A percentile compares a stretch with the other conserved stretches of the same genome.
Conservation (phyloP, 2,329 filamentous ascomycete genomes). For the Colletotrichum spaethianum region DNA sequence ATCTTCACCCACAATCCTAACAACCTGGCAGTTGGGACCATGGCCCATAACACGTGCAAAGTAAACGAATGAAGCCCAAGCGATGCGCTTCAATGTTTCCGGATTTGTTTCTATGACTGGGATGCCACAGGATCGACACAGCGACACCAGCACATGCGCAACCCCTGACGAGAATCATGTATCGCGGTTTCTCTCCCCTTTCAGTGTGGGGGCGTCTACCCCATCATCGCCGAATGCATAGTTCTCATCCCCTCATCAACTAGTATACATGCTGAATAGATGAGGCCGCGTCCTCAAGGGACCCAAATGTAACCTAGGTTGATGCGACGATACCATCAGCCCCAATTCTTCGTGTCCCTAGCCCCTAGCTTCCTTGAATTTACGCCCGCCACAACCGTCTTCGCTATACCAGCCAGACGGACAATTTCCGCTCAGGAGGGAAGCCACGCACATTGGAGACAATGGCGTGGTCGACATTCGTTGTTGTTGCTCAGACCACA, state of each 20-base stretch:
- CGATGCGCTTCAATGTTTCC: neutral
- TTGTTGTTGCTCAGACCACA: too few species aligned
- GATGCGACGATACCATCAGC: neutral
- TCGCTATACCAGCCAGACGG: neutral
- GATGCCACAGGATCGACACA: neutral
- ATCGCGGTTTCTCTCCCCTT: neutral
- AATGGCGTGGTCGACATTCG: neutral
- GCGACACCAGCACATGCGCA: neutral
- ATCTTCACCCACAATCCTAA: slow-evolving; percentile 20
- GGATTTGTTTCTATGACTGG: neutral
- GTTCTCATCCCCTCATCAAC: neutral
- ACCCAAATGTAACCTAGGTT: neutral
- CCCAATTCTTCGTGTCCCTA: neutral
- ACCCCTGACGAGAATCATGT: neutral
- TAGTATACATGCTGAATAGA: neutral
- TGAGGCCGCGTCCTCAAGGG: neutral
- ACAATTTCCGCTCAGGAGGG: neutral
- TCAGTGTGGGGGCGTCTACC: neutral
- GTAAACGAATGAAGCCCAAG: neutral
- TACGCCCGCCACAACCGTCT: too few species aligned
- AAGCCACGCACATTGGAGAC: neutral
- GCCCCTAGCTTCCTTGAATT: neutral
- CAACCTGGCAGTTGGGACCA: neutral
- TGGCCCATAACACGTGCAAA: neutral
- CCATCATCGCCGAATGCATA: neutral